Base-by-base conservation (phyloP, 441 rosid genomes). In the Hura crepitans region DNA sequence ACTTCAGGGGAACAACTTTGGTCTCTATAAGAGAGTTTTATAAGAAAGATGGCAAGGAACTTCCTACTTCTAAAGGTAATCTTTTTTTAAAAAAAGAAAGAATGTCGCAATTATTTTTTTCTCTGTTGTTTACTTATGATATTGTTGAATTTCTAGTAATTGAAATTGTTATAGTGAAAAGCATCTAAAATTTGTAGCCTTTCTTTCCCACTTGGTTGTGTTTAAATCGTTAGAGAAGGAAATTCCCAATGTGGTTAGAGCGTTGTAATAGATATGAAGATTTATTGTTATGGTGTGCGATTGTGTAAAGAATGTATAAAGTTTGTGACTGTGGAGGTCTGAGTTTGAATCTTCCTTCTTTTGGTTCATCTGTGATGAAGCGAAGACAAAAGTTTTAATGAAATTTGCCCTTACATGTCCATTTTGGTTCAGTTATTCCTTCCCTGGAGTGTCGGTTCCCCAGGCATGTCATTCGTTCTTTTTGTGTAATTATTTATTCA, bases 11-110 rank as follows among this genome's bases (percentile, higher is more conserved):
- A 58, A 89, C 76, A 68, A 74, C 70, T 50, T 83, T 91, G 88
- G 85, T 93, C 30, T 93, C 98, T 0, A 89, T 91, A 1, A 81
- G 98, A 82, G 97, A 93, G 82, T 89, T 80, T 62, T 93, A 85
- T 67, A 78, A 74, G n/a, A 89, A 86, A 78, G 97, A 86, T 69
- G 96, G 92, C 64, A 88, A 84, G 80, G 97, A 93, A 27, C 86
- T 89, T 72, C 98, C 98, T 64, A 50, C 84, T 63, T 65, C 94
- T 46, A 93, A 91, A 84, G 98, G 98, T 93, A 2, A 2, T 57
- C 5, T 17, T 61, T 59, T 53, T 28, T 15, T 23, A 17, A 6
- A n/a, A 0, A 15, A 27, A n/a, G n/a, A n/a, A n/a, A n/a, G n/a
- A n/a, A 6, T 63, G 39, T 55, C 31, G 17, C 5, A 22, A 18